Conservation (phyloP, 495 filamentous ascomycete genomes). For the Tetracladium setigerum region DNA sequence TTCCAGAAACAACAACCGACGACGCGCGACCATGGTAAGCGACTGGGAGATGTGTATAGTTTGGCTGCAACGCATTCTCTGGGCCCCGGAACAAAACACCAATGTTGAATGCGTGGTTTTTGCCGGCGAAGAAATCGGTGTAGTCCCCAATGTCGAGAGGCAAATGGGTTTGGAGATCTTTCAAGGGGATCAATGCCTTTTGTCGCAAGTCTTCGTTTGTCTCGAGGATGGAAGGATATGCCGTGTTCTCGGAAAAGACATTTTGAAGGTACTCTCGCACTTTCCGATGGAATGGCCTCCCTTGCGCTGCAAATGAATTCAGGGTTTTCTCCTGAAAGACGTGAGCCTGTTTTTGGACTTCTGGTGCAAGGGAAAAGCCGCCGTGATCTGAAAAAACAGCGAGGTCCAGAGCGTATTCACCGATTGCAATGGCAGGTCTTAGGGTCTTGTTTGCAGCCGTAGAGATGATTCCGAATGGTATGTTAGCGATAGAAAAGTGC, state of each 20-base stretch:
- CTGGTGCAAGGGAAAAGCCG: slow-evolving; percentile 52
- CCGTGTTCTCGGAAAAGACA: slow-evolving; percentile 51
- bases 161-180: slow-evolving; percentile 61
- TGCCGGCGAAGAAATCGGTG: slow-evolving; percentile 93
- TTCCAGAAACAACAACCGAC: slow-evolving; percentile 70
- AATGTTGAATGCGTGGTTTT: slow-evolving; percentile 80
- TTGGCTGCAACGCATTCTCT: slow-evolving; percentile 76
- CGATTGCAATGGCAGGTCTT: slow-evolving; percentile 68
- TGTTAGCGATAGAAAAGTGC: slow-evolving; percentile 76
- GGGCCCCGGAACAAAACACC: slow-evolving; percentile 70
- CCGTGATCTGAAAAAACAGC: slow-evolving; percentile 45
- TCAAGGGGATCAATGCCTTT: slow-evolving; percentile 44
- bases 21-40: slow-evolving; percentile 83
- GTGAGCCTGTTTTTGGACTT: too few species aligned
- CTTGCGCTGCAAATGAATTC: slow-evolving; percentile 77
- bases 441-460: slow-evolving; percentile 42
- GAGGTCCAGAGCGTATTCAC: slow-evolving; percentile 65
- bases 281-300: slow-evolving; percentile 59
- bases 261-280: slow-evolving; percentile 68
- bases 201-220: slow-evolving; percentile 44
- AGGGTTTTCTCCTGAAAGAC: too few species aligned
- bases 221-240: slow-evolving; percentile 46
- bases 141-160: slow-evolving; percentile 92
- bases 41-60: slow-evolving; percentile 86
- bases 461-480: slow-evolving; percentile 86